Evolutionary conservation across 306 rosid genomes (phyloP), one percentile per base, ranked within the genome.

Genomic region (Coriaria nepalensis): DNA sequence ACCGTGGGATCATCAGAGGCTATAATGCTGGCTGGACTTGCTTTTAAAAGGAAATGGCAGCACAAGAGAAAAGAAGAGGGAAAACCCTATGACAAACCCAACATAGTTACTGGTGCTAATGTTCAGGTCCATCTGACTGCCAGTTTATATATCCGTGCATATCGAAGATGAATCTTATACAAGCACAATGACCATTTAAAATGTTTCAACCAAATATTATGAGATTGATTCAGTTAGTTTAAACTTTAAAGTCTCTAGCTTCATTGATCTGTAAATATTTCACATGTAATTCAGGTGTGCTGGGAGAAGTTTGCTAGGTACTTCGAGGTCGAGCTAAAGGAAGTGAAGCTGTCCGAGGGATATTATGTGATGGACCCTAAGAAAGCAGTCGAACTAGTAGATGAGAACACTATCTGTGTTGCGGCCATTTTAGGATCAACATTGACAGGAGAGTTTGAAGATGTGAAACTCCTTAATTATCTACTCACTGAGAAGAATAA

Each of bases 1-100:
- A 88, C 96, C 2, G 87, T 88, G 51, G 96, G 96, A 0, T 88
- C 96, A 43, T 88, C 96, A 9, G 96, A 88, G 73, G 95, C 96
- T 34, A 83, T 88, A 9, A 88, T 88, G 96, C 59, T 88, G 57
- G 95, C 96, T 0, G 96, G 96, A 43, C 71, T 88, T 4, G 95
- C 95, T 56, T 88, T 83, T 20, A 83, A 88, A 45, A 76, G 96
- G 62, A 83, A 68, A 34, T 88, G 96, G 96, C 95, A 88, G 65
- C 61, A 68, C 0, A 76, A 70, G 70, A 80, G 93, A 44, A 83
- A 83, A 78, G 5, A 52, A 38, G 68, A 80, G 66, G 86, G 95
- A 20, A 83, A 78, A 57, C 86, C 96, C 40, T 57, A 4, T 57
- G 80, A 88, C 52, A 83, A 78, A 44, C 96, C 96, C 38, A 88